Evolutionary conservation across 2,329 filamentous ascomycete species (phyloP).

Genomic region (Ascochyta pisi): DNA sequence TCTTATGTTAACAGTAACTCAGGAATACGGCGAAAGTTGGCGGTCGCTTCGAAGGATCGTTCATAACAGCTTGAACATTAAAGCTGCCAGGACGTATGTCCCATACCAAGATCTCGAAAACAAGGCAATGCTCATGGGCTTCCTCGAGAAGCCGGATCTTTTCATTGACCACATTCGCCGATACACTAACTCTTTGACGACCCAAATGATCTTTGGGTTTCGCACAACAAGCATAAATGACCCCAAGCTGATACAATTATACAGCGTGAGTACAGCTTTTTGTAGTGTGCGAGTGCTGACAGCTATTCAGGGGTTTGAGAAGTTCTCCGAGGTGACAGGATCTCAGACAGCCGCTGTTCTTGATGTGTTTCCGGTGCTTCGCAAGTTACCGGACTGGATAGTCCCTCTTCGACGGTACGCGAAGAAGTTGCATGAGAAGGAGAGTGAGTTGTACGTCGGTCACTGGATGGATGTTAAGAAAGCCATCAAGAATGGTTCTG

Average conservation of each 20-base stretch:
- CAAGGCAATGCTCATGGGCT: conserved; percentile 59
- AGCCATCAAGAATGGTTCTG: conserved; percentile 9
- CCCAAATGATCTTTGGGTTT: conserved; percentile 59
- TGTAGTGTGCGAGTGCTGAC: conserved; percentile 17
- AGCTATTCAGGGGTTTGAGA: conserved; percentile 44
- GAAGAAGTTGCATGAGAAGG: conserved; percentile 52
- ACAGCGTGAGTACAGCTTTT: conserved; percentile 3
- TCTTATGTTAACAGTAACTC: background rate
- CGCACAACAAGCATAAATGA: conserved; percentile 25
- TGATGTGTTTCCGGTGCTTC: conserved; percentile 57
- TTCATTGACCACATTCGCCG: conserved; percentile 56
- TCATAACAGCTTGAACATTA: conserved; percentile 31
- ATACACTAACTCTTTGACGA: conserved; percentile 59
- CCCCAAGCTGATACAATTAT: conserved; percentile 27
- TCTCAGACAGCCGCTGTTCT: conserved; percentile 53
- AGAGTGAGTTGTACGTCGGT: conserved; percentile 44
- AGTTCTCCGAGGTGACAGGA: conserved; percentile 54
- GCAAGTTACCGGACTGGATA: conserved; percentile 43
- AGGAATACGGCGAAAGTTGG: conserved; percentile 27
- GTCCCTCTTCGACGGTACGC: conserved; percentile 50
- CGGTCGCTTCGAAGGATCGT: conserved; percentile 29
- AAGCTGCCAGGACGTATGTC: conserved; percentile 37
- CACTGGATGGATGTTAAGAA: conserved; percentile 35
- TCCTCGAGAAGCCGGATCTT: conserved; percentile 54
- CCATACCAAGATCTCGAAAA: conserved; percentile 65